These are phyloP conservation scores for Linum usitatissimum DNA, from an alignment of 345 rosid genomes.

Conservation along the genomic window DNA sequence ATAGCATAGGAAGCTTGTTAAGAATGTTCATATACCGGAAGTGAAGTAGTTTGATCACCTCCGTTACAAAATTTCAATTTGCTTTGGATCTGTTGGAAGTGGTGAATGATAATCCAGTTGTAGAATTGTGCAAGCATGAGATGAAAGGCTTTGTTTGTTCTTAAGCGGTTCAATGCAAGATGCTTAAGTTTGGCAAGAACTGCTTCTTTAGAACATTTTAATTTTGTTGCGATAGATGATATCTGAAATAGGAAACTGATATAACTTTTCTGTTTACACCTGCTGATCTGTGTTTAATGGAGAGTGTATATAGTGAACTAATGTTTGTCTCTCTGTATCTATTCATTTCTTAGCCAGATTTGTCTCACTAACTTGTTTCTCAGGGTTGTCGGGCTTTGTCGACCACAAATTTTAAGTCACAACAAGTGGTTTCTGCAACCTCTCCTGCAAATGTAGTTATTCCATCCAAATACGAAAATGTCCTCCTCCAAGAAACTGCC, in stretches of 20 bases:
- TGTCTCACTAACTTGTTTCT: slow-evolving; percentile 6
- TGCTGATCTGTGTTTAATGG: background rate
- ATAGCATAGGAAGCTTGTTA: background rate
- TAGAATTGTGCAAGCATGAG: background rate
- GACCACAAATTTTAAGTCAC: slow-evolving; percentile 16
- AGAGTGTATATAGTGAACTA: background rate
- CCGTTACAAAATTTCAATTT: background rate
- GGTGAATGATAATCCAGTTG: too few species aligned
- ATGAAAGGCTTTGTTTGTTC: background rate
- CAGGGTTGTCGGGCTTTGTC: slow-evolving; percentile 45
- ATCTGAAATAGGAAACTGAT: background rate
- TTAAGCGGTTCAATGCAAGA: background rate
- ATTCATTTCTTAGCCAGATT: background rate
- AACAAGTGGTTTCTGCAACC: slow-evolving; percentile 23
- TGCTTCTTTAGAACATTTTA: background rate
- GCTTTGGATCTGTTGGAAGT: background rate
- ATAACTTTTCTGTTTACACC: background rate
- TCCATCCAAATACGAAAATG: slow-evolving; percentile 25
- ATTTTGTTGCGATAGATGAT: background rate
- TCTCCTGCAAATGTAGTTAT: slow-evolving; percentile 17
- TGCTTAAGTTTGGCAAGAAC: background rate
- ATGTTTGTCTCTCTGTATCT: background rate
- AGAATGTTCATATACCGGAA: background rate
- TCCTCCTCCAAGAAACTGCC: slow-evolving; percentile 15
- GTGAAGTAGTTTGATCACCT: background rate